Conservation (phyloP, 2,329 filamentous ascomycete genomes). For the Fusarium neocosmosporiellum region DNA sequence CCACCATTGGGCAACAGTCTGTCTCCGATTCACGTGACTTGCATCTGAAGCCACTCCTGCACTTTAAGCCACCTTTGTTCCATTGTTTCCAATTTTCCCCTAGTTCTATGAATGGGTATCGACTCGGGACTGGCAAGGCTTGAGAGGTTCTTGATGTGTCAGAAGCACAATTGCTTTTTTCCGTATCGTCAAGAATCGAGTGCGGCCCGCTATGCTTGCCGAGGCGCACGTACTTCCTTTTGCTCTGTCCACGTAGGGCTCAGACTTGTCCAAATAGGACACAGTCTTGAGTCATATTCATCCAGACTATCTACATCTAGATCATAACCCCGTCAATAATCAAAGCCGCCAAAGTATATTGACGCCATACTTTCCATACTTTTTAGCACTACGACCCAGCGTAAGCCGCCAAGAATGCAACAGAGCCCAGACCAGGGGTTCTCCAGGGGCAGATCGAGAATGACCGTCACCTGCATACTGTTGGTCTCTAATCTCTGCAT, state of each 20-base stretch:
- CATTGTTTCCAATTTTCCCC: slow-evolving; percentile 7
- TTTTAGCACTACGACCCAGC: not conserved
- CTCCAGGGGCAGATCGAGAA: not conserved
- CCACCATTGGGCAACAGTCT: slow-evolving; percentile 40
- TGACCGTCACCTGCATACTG: not conserved
- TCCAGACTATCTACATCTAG: not conserved
- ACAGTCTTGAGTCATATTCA: not conserved
- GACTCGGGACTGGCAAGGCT: not conserved
- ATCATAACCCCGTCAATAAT: slow-evolving; percentile 1
- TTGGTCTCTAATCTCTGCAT: not conserved
- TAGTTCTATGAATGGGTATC: slow-evolving; percentile 9
- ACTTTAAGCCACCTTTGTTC: slow-evolving; percentile 6
- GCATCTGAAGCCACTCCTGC: not conserved
- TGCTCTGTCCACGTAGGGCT: not conserved
- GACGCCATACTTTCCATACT: not conserved
- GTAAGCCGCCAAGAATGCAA: not conserved
- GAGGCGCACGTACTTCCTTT: not conserved
- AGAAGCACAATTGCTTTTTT: not conserved
- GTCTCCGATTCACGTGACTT: slow-evolving; percentile 37
- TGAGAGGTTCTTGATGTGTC: not conserved
- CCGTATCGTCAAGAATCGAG: not conserved
- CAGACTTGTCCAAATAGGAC: not conserved
- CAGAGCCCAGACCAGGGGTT: not conserved
- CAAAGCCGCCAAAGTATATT: not conserved
- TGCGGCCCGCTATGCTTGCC: not conserved